Evolutionary conservation across 2,329 filamentous ascomycete genomes (phyloP).

Genomic region (Cercospora citrullina): DNA sequence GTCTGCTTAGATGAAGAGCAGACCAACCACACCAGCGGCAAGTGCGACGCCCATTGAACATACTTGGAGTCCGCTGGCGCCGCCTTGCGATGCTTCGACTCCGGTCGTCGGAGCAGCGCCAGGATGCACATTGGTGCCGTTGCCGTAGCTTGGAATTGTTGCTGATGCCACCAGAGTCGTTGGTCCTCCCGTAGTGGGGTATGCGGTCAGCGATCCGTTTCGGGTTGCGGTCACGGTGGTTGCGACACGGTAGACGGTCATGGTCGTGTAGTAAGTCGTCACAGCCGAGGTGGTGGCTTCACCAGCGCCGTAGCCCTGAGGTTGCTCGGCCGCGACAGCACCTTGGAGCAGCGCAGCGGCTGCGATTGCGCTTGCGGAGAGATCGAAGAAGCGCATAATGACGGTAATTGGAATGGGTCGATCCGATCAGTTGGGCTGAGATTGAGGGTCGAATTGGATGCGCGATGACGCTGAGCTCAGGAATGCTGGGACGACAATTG

Average conservation of each 20-base stretch:
- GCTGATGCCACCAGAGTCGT: neutral
- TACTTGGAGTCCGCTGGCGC: conserved; percentile 22
- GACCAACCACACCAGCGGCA: conserved; percentile 25
- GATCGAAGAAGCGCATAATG: conserved; percentile 33
- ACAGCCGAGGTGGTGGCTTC: conserved; percentile 22
- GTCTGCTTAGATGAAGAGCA: conserved; percentile 19
- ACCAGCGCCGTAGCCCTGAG: conserved; percentile 13
- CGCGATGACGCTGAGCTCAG: conserved; percentile 19
- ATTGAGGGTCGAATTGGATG: conserved; percentile 15
- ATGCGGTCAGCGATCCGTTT: conserved; percentile 21
- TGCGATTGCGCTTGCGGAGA: conserved; percentile 25
- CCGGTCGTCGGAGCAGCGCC: conserved; percentile 18
- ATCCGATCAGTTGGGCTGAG: conserved; percentile 14
- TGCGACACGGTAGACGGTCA: conserved; percentile 33
- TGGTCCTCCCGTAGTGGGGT: neutral
- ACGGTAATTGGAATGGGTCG: conserved; percentile 18
- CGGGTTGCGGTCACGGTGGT: conserved; percentile 32
- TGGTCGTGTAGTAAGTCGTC: conserved; percentile 32
- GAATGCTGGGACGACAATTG: conserved; percentile 15
- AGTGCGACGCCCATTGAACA: conserved; percentile 25
- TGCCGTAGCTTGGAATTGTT: conserved; percentile 20
- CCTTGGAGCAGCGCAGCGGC: conserved; percentile 22
- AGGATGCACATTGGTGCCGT: conserved; percentile 19
- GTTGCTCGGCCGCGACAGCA: conserved; percentile 17
- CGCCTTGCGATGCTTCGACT: conserved; percentile 19